Evolutionary conservation across 164 flowering plant genomes (phyloP).

Genomic region (Houttuynia cordata): DNA sequence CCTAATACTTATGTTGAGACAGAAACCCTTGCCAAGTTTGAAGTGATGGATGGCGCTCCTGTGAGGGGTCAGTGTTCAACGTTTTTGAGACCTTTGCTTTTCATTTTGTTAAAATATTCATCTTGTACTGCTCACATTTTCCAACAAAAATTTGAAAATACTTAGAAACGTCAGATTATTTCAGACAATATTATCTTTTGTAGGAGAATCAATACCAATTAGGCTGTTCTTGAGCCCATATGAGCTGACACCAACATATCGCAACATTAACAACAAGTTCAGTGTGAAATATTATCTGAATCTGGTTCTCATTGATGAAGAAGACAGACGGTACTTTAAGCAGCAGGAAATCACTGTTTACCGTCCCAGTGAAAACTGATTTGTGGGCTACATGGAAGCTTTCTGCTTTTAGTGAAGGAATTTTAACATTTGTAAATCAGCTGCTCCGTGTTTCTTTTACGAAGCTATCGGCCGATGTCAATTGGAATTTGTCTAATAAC

Average conservation of each 20-base stretch:
- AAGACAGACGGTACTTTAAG: constrained; percentile 22
- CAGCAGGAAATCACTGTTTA: constrained; percentile 21
- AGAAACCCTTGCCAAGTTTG: constrained; percentile 92
- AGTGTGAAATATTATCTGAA: constrained; percentile 20
- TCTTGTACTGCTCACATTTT: background rate
- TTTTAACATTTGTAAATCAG: too few relatives aligned
- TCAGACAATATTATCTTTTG: background rate
- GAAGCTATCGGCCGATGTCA: too few relatives aligned
- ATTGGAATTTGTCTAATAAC: too few relatives aligned
- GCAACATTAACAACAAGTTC: constrained; percentile 21
- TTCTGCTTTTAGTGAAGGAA: too few relatives aligned
- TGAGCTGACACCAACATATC: constrained; percentile 19
- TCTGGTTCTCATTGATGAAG: constrained; percentile 24
- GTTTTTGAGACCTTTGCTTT: background rate
- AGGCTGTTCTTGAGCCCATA: constrained; percentile 21
- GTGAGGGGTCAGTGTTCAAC: constrained; percentile 59
- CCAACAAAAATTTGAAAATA: background rate
- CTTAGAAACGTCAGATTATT: background rate
- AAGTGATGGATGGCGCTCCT: constrained; percentile 97
- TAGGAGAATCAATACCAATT: constrained; percentile 24
- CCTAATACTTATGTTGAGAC: constrained; percentile 92
- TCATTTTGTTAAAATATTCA: background rate
- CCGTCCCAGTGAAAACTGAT: constrained; percentile 5
- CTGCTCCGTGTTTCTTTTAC: too few relatives aligned
- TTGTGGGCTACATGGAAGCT: background rate